A percentile compares a stretch with the other conserved stretches of the same genome.
Conservation (phyloP, 2,329 filamentous ascomycete genomes). For the Aspergillus ustus region DNA sequence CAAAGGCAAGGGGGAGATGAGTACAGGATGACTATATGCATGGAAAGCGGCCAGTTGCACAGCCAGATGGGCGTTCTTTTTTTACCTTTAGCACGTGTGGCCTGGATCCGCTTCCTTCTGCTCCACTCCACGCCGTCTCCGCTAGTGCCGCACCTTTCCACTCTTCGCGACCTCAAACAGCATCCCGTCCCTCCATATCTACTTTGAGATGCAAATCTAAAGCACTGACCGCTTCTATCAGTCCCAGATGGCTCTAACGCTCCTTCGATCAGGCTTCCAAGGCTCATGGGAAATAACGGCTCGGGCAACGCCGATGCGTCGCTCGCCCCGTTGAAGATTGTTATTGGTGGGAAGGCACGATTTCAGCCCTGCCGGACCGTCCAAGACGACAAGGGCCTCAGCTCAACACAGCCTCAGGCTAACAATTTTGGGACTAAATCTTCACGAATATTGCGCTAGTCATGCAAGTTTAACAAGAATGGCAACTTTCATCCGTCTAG, state of each 20-base stretch:
- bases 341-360: constrained; percentile 5
- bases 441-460: background rate
- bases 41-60: background rate
- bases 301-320: constrained; percentile 15
- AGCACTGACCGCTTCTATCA: background rate
- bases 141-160: too few relatives aligned
- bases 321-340: background rate
- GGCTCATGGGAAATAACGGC: background rate
- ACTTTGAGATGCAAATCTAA: background rate
- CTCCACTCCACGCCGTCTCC: background rate
- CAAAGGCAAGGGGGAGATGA: background rate
- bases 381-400: constrained; percentile 3
- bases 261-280: background rate
- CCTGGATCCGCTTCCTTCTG: constrained; percentile 6
- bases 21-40: background rate
- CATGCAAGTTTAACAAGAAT: constrained; percentile 5
- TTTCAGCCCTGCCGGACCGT: constrained; percentile 17
- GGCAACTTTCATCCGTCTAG: constrained; percentile 6
- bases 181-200: background rate
- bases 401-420: constrained; percentile 24
- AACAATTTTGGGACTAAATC: constrained; percentile 11
- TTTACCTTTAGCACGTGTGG: constrained; percentile 8
- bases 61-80: background rate
- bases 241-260: background rate
- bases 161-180: background rate